Evolutionary conservation across 2,329 filamentous ascomycete genomes (phyloP).

Genomic region (Pezicula carpinea): DNA sequence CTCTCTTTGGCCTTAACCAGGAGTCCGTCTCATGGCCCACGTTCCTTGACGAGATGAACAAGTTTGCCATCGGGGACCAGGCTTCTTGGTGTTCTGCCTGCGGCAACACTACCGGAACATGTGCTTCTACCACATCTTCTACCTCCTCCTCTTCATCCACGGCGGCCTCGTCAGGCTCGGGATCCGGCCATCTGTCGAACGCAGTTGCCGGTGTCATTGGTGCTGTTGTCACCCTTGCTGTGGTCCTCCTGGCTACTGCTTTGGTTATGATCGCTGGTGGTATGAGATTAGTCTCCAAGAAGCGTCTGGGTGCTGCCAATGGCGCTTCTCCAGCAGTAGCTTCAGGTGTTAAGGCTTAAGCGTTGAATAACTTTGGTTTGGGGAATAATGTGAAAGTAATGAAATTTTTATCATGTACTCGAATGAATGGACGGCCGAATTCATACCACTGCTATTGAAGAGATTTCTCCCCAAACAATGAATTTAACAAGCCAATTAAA

Average conservation of each 20-base stretch:
- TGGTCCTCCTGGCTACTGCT: slow-evolving; percentile 53
- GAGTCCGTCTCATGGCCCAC: slow-evolving; percentile 60
- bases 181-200: slow-evolving; percentile 48
- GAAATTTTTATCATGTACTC: too few relatives aligned
- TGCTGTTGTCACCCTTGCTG: slow-evolving; percentile 62
- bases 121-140: slow-evolving; percentile 42
- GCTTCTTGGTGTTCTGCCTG: slow-evolving; percentile 70
- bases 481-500: too few relatives aligned
- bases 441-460: too few relatives aligned
- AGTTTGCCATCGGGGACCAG: slow-evolving; percentile 62
- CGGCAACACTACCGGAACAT: slow-evolving; percentile 65
- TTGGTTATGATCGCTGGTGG: slow-evolving; percentile 51
- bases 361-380: background rate
- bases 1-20: slow-evolving; percentile 55
- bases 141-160: slow-evolving; percentile 20
- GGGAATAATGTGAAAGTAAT: too few relatives aligned
- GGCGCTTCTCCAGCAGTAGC: slow-evolving; percentile 12
- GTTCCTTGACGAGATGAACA: slow-evolving; percentile 59
- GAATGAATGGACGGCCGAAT: too few relatives aligned
- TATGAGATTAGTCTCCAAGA: slow-evolving; percentile 54
- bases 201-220: slow-evolving; percentile 79
- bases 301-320: slow-evolving; percentile 27
- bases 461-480: too few relatives aligned
- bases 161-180: slow-evolving; percentile 19
- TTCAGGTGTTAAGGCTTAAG: slow-evolving; percentile 17